phyloP scores from a whole-genome alignment of 148 eudicot genomes.

The Diospyros lotus region DNA sequence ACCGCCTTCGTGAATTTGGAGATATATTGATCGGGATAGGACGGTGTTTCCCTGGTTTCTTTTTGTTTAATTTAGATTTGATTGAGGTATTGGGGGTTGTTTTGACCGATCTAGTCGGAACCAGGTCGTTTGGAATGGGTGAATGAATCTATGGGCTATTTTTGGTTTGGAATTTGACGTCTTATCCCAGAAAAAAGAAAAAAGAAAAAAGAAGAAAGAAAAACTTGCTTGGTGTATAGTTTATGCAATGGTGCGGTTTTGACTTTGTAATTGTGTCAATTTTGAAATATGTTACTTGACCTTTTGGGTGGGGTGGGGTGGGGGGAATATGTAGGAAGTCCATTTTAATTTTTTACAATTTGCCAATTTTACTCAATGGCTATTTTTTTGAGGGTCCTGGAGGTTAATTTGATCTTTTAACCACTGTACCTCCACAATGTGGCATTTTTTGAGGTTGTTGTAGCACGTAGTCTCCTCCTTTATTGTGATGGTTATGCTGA shows the following conservation, averaged over 20 bases:
- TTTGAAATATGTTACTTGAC: not conserved
- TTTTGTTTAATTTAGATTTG: not conserved
- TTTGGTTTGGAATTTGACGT: not conserved
- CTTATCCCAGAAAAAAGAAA: too few relatives aligned
- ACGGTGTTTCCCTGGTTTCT: not conserved
- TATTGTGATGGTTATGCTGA: too few relatives aligned
- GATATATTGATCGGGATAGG: not conserved
- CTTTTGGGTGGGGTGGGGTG: not conserved
- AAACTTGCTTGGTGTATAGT: too few relatives aligned
- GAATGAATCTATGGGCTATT: not conserved
- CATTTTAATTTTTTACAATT: too few relatives aligned
- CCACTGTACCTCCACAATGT: too few relatives aligned
- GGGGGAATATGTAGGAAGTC: not conserved
- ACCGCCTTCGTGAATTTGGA: not conserved
- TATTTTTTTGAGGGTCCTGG: too few relatives aligned
- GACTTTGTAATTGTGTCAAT: not conserved
- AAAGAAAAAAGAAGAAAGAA: too few relatives aligned
- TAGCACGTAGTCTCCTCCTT: too few relatives aligned
- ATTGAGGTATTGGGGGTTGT: slow-evolving; percentile 6
- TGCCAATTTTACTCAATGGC: too few relatives aligned
- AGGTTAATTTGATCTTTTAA: too few relatives aligned
- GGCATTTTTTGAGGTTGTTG: too few relatives aligned
- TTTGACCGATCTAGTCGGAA: slow-evolving; percentile 10
- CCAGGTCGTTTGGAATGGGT: not conserved
- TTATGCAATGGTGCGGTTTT: too few relatives aligned